phyloP scores from a whole-genome alignment of 2,329 filamentous ascomycete species.

The Acrocalymma vagum region DNA sequence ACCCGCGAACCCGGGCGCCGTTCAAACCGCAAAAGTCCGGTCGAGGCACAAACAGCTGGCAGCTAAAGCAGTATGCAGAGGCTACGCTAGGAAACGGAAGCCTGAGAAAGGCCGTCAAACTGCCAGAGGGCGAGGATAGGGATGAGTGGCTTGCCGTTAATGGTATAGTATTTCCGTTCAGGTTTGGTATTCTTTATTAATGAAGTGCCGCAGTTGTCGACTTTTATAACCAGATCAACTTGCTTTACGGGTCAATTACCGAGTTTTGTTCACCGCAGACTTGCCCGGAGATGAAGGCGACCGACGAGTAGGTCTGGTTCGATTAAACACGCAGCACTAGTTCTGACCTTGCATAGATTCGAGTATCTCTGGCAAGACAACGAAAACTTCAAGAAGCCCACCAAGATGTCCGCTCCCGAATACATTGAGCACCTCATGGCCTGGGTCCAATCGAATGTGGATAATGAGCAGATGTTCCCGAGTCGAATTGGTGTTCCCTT shows the following conservation, averaged over 20 bases:
- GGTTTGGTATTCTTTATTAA: slow-evolving; percentile 16
- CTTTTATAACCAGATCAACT: slow-evolving; percentile 99
- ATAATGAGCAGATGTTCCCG: slow-evolving; percentile 95
- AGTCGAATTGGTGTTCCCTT: slow-evolving; percentile 94
- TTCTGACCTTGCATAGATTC: slow-evolving; percentile 67
- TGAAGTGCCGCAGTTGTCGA: slow-evolving; percentile 86
- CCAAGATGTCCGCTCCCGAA: slow-evolving; percentile 95
- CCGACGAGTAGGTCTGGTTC: slow-evolving; percentile 84
- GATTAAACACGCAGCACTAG: no score
- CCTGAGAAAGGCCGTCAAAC: slow-evolving; percentile 92
- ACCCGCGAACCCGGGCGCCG: slow-evolving; percentile 86
- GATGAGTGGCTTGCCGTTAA: slow-evolving; percentile 99
- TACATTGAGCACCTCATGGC: slow-evolving; percentile 98
- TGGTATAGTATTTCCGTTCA: slow-evolving; percentile 61
- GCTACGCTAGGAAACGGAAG: slow-evolving; percentile 95
- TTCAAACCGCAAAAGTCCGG: slow-evolving; percentile 87
- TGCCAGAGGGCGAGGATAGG: slow-evolving; percentile 96
- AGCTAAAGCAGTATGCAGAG: slow-evolving; percentile 97
- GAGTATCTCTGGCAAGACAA: slow-evolving; percentile 99
- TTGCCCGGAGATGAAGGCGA: slow-evolving; percentile 99
- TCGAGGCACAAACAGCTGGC: slow-evolving; percentile 90
- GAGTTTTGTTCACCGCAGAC: slow-evolving; percentile 98
- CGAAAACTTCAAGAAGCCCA: slow-evolving; percentile 92
- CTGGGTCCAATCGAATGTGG: slow-evolving; percentile 95
- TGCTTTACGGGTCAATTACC: slow-evolving; percentile 97